phyloP scores from a whole-genome alignment of 108 stramenopile species.

The Cyclotella baltica region DNA sequence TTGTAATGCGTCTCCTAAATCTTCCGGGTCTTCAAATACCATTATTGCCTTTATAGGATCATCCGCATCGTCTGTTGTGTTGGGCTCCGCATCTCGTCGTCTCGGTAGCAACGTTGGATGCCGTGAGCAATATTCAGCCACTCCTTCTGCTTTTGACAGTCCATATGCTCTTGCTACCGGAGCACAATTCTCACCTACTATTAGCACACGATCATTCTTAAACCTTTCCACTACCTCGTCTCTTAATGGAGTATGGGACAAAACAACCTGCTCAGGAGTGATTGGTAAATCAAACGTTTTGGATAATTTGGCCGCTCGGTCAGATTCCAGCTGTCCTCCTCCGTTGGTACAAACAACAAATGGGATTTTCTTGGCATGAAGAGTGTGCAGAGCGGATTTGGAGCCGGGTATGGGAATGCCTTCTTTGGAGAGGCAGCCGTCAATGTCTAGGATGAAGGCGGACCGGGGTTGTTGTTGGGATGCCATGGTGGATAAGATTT shows the following conservation, averaged over 20 bases:
- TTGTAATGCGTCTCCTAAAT: constrained; percentile 29
- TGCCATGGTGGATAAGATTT: not conserved
- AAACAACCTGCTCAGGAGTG: constrained; percentile 16
- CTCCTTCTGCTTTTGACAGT: constrained; percentile 11
- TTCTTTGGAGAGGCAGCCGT: constrained; percentile 31
- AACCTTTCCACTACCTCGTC: constrained; percentile 5
- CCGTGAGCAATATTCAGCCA: constrained; percentile 13
- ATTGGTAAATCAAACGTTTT: constrained; percentile 16
- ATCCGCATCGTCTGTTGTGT: constrained; percentile 13
- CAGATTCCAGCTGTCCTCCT: constrained; percentile 22
- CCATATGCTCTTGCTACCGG: constrained; percentile 21
- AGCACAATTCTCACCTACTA: constrained; percentile 27
- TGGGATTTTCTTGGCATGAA: constrained; percentile 6
- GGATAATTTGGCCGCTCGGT: constrained; percentile 16
- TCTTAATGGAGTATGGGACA: constrained; percentile 24
- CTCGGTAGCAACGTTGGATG: constrained; percentile 21
- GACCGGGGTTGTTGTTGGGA: not conserved
- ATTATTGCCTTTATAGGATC: constrained; percentile 24
- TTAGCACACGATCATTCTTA: constrained; percentile 14
- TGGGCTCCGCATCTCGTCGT: constrained; percentile 6
- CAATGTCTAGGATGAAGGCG: constrained; percentile 31
- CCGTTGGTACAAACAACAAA: constrained; percentile 32
- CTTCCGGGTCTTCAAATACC: constrained; percentile 32
- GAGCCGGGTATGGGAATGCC: constrained; percentile 20
- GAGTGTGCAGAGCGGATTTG: constrained; percentile 10